Percentiles rank a stretch among this genome's conserved stretches.
These are phyloP conservation scores for Lunularia cruciata DNA, from an alignment of 225 moss, liverwort and hornwort species.

Conservation along the genomic window DNA sequence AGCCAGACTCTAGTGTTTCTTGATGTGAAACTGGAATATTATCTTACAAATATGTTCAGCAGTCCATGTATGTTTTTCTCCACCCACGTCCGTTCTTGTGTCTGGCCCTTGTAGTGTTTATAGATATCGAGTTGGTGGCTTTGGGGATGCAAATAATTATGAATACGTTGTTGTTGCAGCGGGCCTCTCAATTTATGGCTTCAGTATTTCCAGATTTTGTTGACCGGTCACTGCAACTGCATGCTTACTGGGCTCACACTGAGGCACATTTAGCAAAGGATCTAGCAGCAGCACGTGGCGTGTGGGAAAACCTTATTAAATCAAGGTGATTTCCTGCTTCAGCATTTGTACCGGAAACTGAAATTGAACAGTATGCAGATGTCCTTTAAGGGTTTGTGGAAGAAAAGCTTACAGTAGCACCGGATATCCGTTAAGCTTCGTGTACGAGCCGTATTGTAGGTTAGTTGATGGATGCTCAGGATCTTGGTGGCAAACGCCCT, in stretches of 20 bases:
- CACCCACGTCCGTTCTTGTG: not conserved
- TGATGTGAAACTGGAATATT: not conserved
- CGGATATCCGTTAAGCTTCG: no score
- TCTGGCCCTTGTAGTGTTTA: not conserved
- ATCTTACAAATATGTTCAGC: not conserved
- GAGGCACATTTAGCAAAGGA: constrained; percentile 66
- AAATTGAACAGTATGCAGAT: no score
- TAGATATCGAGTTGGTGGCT: no score
- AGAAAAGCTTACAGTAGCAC: no score
- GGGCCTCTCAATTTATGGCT: constrained; percentile 64
- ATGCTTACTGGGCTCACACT: constrained; percentile 85
- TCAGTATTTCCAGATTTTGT: constrained; percentile 77
- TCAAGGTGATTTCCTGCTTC: constrained; percentile 45
- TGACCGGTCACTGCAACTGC: constrained; percentile 64
- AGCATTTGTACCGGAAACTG: no score
- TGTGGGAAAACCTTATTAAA: constrained; percentile 88
- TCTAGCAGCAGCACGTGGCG: constrained; percentile 76
- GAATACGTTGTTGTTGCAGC: constrained; percentile 50
- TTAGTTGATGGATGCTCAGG: no score
- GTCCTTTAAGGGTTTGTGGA: no score
- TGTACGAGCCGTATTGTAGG: no score
- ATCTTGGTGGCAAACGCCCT: no score
- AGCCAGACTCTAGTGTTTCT: no score
- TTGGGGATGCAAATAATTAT: no score
- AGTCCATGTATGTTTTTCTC: no score